These are phyloP conservation scores for Zopfochytrium polystomum DNA, from an alignment of 371 early-diverging fungal genomes.

Conservation along the genomic window DNA sequence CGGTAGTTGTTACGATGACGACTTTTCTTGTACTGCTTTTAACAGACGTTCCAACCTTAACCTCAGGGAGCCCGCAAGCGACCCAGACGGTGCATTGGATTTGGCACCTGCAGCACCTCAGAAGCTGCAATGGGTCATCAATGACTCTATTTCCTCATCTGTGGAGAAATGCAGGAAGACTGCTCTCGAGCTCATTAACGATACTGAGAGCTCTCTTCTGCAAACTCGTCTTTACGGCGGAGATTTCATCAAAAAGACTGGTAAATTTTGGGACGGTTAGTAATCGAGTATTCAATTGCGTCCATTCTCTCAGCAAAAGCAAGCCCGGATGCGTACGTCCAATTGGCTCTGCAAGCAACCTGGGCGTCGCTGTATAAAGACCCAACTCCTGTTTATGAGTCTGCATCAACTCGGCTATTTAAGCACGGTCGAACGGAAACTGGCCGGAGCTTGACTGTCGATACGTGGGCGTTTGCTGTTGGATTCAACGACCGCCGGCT, in stretches of 20 bases:
- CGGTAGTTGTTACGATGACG: constrained; percentile 39
- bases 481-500: constrained; percentile 58
- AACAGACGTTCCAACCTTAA: constrained; percentile 8
- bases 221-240: constrained; percentile 73
- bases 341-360: constrained; percentile 76
- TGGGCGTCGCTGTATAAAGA: constrained; percentile 63
- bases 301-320: constrained; percentile 50
- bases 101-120: not conserved
- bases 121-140: constrained; percentile 15
- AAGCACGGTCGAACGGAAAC: constrained; percentile 85
- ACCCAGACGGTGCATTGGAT: constrained; percentile 50
- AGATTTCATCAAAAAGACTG: constrained; percentile 72
- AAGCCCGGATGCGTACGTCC: constrained; percentile 77
- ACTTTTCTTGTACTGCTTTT: not conserved
- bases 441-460: constrained; percentile 65
- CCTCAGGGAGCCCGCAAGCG: constrained; percentile 53
- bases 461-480: constrained; percentile 63
- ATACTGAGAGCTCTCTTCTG: constrained; percentile 68
- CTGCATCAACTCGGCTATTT: constrained; percentile 74
- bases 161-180: constrained; percentile 38
- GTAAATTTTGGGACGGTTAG: constrained; percentile 13
- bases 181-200: constrained; percentile 61
- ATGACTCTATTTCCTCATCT: too few species aligned
- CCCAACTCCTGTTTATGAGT: constrained; percentile 57
- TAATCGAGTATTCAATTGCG: not conserved